A percentile compares a stretch with the other conserved stretches of the same genome.
Evolutionary conservation across 2,329 filamentous ascomycete genomes (phyloP).

Genomic region (Ophiostoma ulmi): DNA sequence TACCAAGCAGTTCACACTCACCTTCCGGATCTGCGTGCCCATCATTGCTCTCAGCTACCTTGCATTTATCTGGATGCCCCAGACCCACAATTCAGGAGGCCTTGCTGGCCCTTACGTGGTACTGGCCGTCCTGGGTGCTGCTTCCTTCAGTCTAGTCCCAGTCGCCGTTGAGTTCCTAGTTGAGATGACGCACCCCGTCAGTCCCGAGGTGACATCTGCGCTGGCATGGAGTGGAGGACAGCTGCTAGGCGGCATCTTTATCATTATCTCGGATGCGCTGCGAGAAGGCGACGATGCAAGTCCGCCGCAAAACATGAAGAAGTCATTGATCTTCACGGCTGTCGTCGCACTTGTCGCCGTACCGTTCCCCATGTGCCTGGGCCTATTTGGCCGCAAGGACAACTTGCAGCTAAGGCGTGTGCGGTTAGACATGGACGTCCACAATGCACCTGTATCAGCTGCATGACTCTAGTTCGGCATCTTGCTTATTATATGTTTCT

Average conservation of each 20-base stretch:
- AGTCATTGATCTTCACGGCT: constrained; percentile 72
- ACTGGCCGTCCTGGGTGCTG: constrained; percentile 69
- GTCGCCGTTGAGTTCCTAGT: constrained; percentile 81
- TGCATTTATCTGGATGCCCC: constrained; percentile 73
- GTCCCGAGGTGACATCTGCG: constrained; percentile 77
- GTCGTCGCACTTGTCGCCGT: constrained; percentile 61
- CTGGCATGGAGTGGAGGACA: constrained; percentile 85
- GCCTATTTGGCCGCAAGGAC: constrained; percentile 59
- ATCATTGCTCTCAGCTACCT: constrained; percentile 70
- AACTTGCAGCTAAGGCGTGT: constrained; percentile 49
- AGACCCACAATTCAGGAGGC: constrained; percentile 44
- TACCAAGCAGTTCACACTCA: constrained; percentile 70
- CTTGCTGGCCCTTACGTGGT: constrained; percentile 69
- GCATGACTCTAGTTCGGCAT: not conserved
- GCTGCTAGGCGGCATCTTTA: constrained; percentile 76
- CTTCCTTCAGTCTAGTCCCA: constrained; percentile 75
- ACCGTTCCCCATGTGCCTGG: constrained; percentile 64
- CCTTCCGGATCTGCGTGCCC: constrained; percentile 70
- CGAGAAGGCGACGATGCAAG: constrained; percentile 47
- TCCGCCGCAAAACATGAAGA: constrained; percentile 68
- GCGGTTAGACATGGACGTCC: constrained; percentile 36
- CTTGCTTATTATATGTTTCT: not conserved
- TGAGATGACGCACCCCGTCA: constrained; percentile 80
- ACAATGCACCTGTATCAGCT: not conserved
- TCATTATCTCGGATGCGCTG: constrained; percentile 75